Evolutionary conservation across 1,139 yeast species (phyloP).

Genomic region (Geotrichum europaeum): DNA sequence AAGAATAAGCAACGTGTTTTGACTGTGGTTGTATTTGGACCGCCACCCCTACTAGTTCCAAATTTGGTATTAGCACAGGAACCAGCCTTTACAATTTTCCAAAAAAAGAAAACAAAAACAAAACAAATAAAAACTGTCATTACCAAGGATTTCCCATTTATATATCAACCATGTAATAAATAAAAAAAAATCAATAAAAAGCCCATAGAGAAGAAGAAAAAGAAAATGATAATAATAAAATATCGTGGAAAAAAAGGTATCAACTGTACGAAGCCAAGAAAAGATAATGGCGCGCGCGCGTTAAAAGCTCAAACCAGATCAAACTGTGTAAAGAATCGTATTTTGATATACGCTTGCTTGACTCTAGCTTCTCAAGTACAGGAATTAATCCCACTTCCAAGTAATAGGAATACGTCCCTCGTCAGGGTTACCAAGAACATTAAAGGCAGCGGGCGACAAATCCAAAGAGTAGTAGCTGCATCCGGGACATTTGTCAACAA

Average conservation of each 20-base stretch:
- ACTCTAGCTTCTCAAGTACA: neutral
- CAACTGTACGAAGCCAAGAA: neutral
- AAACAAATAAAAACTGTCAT: neutral
- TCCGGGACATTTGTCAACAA: constrained; percentile 50
- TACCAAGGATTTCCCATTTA: neutral
- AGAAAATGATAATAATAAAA: neutral
- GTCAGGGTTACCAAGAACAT: constrained; percentile 38
- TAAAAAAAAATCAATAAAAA: neutral
- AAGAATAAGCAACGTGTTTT: too few species aligned
- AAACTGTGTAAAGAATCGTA: neutral
- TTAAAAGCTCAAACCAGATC: neutral
- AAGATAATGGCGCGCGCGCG: neutral
- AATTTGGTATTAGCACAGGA: neutral
- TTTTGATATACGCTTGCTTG: neutral
- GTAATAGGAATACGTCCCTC: constrained; percentile 45
- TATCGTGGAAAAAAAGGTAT: neutral
- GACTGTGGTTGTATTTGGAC: too few species aligned
- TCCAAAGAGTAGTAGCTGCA: constrained; percentile 46
- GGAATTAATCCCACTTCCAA: constrained; percentile 39
- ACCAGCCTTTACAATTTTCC: neutral
- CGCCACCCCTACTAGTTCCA: neutral
- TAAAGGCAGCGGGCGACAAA: constrained; percentile 50
- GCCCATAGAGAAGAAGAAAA: neutral
- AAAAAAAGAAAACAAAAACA: neutral
- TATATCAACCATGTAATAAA: neutral